Base-by-base conservation (phyloP, 23 red algal genomes). In the Gracilaria gracilis region DNA sequence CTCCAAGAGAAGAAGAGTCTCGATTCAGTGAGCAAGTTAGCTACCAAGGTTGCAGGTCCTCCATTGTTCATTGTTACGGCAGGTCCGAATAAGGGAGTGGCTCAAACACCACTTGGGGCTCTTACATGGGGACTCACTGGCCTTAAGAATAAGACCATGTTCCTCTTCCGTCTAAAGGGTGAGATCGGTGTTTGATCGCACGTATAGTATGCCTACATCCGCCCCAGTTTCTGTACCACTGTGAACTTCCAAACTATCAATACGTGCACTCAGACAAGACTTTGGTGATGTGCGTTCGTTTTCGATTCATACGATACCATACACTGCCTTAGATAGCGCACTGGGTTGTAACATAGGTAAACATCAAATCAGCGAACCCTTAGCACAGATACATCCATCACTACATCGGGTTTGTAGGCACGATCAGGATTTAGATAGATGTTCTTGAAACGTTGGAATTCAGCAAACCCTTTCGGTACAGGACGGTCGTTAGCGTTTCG, bases 381-480 rank as follows among this genome's bases (percentile, higher is more conserved):
- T n/a, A 93, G 47, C 35, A 93, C 67, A 32, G 81, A 79, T 17
- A 93, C 69, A 66, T 93, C 90, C 36, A 93, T 86, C 19, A 93
- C 83, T 14, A 93, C 57, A 61, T 87, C 84, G 2, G 92, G 92
- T 29, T 82, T 74, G 59, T 87, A 94, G 0, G 58, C 57, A 16
- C 92, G 69, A 44, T 87, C 72, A 44, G 33, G 55, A 64, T 94
- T 94, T n/a, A 88, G 49, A 29, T 94, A 94, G 34, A 94, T 88
- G 34, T 94, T 94, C 84, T 94, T 94, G 54, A 87, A 94, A 42
- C 92, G 66, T 75, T 94, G 92, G 28, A 54, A 87, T 71, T 87
- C 92, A 14, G 82, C 92, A 88, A 94, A 94, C 13, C 85, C 95
- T 51, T 67, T 71, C 9, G 81, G 76, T 46, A 83, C 25, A 33